Base-by-base conservation (phyloP, 73 alveolate species). In the Durusdinium trenchii region DNA sequence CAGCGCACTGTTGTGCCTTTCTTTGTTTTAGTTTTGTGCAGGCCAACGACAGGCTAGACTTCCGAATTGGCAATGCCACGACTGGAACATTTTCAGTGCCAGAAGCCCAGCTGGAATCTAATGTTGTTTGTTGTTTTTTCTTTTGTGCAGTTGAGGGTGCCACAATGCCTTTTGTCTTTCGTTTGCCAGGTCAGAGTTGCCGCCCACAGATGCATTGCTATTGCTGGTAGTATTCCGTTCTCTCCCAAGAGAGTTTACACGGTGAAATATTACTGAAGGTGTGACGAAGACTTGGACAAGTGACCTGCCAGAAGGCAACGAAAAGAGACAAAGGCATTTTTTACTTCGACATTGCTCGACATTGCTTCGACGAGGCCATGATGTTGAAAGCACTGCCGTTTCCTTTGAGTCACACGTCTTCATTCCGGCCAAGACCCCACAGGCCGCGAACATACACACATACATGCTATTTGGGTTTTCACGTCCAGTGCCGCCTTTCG, bases 361-460 rank as follows among this genome's bases (percentile, higher is more conserved):
- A 16, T 28, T 43, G 43, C 91, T 47, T 38, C 9, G 12, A 20
- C 93, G 4, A 89, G 96, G 96, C 50, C 96, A 89, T 46, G 96
- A 89, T 47, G 96, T 89, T 61, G 96, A 89, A 51, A 89, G 96
- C 71, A 89, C 96, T 2, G 96, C 96, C 14, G 96, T 89, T 16
- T 89, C 96, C 45, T 89, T 89, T 50, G 96, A 89, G 86, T 89
- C 96, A 23, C 96, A 89, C 85, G 76, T 89, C 67, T 89, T 89
- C 51, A 36, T 64, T 73, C 51, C 96, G 20, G 86, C 43, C 51
- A 73, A 46, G 64, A 51, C 71, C 48, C 52, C 81, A 36, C 86
- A 71, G 86, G 73, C 86, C 2, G 86, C 43, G 36, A 12, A 12
- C n/a, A n/a, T n/a, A n/a, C n/a, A n/a, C n/a, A n/a, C n/a, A n/a